phyloP scores from a whole-genome alignment of 129 eudicot species.

The Silybum marianum region DNA sequence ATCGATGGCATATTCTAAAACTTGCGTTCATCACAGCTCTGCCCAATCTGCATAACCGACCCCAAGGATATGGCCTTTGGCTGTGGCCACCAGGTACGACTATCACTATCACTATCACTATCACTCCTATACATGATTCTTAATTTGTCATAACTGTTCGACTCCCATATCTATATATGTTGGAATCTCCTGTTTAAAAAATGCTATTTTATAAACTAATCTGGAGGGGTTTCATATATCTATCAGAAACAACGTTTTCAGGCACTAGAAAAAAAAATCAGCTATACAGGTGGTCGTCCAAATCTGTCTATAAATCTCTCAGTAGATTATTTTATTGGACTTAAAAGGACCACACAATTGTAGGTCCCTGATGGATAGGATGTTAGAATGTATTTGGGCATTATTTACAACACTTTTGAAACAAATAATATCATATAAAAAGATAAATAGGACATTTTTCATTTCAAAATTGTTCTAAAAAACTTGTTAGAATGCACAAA shows the following conservation, averaged over 20 bases:
- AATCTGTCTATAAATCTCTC: background rate
- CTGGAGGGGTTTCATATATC: background rate
- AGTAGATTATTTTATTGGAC: too few relatives aligned
- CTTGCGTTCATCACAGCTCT: conserved; percentile 47
- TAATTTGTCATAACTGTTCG: background rate
- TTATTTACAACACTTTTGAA: background rate
- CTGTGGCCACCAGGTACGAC: conserved; percentile 90
- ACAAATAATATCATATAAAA: too few relatives aligned
- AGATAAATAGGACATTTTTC: background rate
- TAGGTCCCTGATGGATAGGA: background rate
- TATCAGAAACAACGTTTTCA: background rate
- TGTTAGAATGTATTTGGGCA: too few relatives aligned
- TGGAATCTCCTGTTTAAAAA: background rate
- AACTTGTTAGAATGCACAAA: background rate
- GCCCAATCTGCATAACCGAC: conserved; percentile 75
- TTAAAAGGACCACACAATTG: background rate
- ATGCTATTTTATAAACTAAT: background rate
- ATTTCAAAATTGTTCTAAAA: too few relatives aligned
- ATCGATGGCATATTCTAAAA: background rate
- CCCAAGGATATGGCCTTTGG: conserved; percentile 88
- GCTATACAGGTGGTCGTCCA: too few relatives aligned
- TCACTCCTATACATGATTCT: background rate
- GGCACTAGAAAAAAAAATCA: background rate
- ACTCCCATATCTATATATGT: background rate
- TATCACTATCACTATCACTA: too few relatives aligned